Evolutionary conservation across 306 rosid species (phyloP), one percentile per base, ranked within the genome.

Genomic region (Sechiopsis laciniata): DNA sequence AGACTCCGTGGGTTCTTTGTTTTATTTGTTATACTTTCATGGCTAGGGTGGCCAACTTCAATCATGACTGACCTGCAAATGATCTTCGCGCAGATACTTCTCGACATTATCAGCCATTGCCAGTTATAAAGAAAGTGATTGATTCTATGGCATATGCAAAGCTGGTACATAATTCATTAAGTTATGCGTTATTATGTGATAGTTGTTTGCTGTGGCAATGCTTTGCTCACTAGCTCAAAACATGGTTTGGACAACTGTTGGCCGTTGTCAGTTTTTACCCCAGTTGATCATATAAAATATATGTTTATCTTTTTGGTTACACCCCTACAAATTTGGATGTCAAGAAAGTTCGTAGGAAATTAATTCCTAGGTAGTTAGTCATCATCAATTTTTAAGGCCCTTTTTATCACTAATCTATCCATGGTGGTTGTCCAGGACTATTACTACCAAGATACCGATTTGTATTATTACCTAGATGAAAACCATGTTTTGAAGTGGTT

Each of bases 141-240:
- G 83, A 83, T 46, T 83, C 86, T 13, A 76, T 83, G 81, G 59
- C 86, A 66, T 83, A 79, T 69, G 71, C 86, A 60, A 83, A 83
- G 69, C 77, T 79, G 86, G 86, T 81, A 77, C 57, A 51, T 8
- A 42, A 55, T 55, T 14, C 72, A 54, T 53, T 21, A 72, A 54
- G 26, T 73, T 9, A 14, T 55, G 40, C 45, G 11, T 53, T 10
- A 6, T 69, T 26, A 26, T 26, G 17, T 21, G 54, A 42, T 76
- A 46, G 50, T 69, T 48, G 21, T 21, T 21, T 22, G 1, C 21
- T 48, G 20, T 48, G 20, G 10, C 42, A 22, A 69, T 48, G 55
- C 72, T 66, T 26, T 26, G 29, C 29, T 26, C 9, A 69, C 35
- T 12, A 46, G 72, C 72, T 67, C 56, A 67, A 42, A 67, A 42